These are phyloP conservation scores for Arxiozyma telluris DNA, from an alignment of 1,139 yeast genomes.

Conservation along the genomic window DNA sequence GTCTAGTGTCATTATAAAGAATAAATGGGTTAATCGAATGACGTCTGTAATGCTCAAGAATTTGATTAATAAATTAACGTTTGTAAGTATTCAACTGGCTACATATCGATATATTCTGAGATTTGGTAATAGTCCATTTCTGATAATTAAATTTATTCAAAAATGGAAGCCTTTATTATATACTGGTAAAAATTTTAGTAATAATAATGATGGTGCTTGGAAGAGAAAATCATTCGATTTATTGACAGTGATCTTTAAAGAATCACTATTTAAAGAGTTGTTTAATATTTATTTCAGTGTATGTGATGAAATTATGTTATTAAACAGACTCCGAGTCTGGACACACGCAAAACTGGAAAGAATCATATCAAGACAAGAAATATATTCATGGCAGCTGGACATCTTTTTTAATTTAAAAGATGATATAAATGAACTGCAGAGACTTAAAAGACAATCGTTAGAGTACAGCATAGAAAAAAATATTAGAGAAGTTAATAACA, in stretches of 20 bases:
- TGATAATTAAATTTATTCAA: conserved; percentile 19
- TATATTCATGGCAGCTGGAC: conserved; percentile 57
- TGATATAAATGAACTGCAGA: conserved; percentile 36
- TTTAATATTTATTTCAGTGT: conserved; percentile 52
- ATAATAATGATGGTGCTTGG: not conserved
- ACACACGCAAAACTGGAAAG: conserved; percentile 33
- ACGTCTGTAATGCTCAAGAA: not conserved
- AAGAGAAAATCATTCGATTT: conserved; percentile 10
- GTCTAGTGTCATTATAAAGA: not conserved
- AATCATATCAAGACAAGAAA: conserved; percentile 44
- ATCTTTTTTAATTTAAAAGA: conserved; percentile 47
- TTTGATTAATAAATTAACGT: conserved; percentile 30
- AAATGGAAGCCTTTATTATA: not conserved
- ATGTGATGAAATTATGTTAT: conserved; percentile 50
- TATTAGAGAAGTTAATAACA: conserved; percentile 20
- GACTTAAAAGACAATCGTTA: conserved; percentile 35
- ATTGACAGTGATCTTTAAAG: conserved; percentile 33
- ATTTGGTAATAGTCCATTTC: conserved; percentile 64
- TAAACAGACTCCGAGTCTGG: conserved; percentile 47
- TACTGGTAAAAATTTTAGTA: not conserved
- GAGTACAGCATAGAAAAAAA: conserved; percentile 33
- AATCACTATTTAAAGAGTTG: conserved; percentile 40
- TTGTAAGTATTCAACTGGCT: conserved; percentile 44
- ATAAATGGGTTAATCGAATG: not conserved
- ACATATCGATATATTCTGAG: conserved; percentile 60